Percentiles rank a stretch among this genome's conserved stretches.
phyloP scores from a whole-genome alignment of 2,329 filamentous ascomycete species.

The Alternaria hordeiaustralica region DNA sequence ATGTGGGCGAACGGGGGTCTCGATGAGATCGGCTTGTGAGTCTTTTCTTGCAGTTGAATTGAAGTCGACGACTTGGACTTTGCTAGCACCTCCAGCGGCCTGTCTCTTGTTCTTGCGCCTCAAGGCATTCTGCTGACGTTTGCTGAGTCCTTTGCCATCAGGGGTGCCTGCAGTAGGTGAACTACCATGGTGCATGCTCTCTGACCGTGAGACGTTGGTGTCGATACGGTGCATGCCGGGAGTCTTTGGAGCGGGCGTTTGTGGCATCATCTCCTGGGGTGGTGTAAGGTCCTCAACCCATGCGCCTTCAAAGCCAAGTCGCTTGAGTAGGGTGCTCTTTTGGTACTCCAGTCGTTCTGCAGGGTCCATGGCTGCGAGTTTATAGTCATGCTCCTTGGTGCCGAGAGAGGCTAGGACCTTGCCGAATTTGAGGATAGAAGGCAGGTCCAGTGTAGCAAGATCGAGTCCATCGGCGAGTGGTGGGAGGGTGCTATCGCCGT shows the following conservation, averaged over 20 bases:
- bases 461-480: constrained; percentile 68
- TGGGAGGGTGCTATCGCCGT: constrained; percentile 52
- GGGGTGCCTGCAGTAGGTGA: constrained; percentile 57
- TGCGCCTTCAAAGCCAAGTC: constrained; percentile 84
- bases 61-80: constrained; percentile 87
- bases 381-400: constrained; percentile 83
- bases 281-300: constrained; percentile 84
- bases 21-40: constrained; percentile 64
- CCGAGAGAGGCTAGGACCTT: constrained; percentile 83
- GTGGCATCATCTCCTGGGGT: constrained; percentile 63
- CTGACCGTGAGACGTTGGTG: constrained; percentile 54
- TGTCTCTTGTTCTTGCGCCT: constrained; percentile 94
- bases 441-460: constrained; percentile 77
- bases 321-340: constrained; percentile 83
- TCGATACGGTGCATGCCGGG: constrained; percentile 57
- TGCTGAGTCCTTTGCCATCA: constrained; percentile 68
- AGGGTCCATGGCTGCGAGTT: constrained; percentile 80
- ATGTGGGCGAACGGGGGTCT: constrained; percentile 57
- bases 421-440: constrained; percentile 80
- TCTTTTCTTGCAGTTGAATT: constrained; percentile 69
- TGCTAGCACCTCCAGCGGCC: constrained; percentile 86
- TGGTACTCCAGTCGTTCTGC: constrained; percentile 81
- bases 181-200: constrained; percentile 53
- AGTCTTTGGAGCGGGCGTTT: constrained; percentile 47
- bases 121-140: constrained; percentile 89